Evolutionary conservation across 495 filamentous ascomycete genomes (phyloP).

Genomic region (Pseudoneurospora amorphoporcata): DNA sequence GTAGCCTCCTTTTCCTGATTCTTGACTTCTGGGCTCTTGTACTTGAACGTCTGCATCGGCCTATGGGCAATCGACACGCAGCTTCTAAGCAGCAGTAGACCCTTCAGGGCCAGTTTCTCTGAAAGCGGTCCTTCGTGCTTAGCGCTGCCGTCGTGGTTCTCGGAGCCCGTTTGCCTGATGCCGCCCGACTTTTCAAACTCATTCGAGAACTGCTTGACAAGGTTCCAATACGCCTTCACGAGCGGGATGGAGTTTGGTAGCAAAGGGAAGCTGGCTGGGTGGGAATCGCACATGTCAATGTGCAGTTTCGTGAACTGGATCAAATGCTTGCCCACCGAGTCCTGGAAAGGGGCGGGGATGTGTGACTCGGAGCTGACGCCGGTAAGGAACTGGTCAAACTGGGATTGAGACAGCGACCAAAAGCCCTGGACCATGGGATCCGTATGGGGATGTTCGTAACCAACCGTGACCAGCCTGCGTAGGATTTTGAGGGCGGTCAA

Average conservation of each 20-base stretch:
- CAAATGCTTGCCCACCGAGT: constrained; percentile 69
- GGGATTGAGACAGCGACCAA: constrained; percentile 60
- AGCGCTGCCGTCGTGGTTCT: constrained; percentile 39
- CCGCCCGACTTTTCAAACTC: constrained; percentile 46
- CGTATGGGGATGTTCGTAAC: constrained; percentile 77
- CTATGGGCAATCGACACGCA: constrained; percentile 77
- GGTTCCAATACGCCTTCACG: constrained; percentile 70
- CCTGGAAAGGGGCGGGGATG: constrained; percentile 33
- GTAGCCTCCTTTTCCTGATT: constrained; percentile 57
- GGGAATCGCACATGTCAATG: constrained; percentile 63
- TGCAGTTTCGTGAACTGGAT: constrained; percentile 88
- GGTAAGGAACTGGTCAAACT: constrained; percentile 59
- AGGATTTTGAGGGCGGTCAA: constrained; percentile 69
- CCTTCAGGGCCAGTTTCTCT: constrained; percentile 71
- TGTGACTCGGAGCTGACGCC: constrained; percentile 39
- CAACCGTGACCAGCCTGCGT: constrained; percentile 66
- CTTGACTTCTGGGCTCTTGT: constrained; percentile 58
- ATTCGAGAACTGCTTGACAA: constrained; percentile 65
- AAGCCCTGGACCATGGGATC: constrained; percentile 61
- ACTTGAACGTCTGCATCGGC: constrained; percentile 70
- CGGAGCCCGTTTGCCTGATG: constrained; percentile 34
- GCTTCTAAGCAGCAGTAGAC: constrained; percentile 69
- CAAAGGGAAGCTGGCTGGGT: constrained; percentile 69
- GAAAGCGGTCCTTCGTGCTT: constrained; percentile 49
- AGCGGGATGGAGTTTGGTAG: constrained; percentile 69